phyloP scores from a whole-genome alignment of 305 asterid species.

The Solanum aculeatissimum region DNA sequence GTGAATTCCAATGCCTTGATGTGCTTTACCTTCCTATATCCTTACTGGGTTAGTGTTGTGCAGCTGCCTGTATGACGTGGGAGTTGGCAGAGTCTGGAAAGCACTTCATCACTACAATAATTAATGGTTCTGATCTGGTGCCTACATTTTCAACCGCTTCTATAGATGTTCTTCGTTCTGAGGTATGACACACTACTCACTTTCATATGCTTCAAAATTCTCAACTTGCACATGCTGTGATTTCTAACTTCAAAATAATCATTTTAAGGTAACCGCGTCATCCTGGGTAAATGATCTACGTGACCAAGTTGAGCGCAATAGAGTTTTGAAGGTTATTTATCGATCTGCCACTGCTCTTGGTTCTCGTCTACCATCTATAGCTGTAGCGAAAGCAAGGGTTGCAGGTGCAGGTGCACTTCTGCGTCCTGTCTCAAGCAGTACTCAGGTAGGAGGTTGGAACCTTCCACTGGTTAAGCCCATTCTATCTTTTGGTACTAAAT shows the following conservation, averaged over 20 bases:
- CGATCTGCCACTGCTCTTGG: slow-evolving; percentile 87
- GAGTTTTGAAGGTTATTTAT: slow-evolving; percentile 51
- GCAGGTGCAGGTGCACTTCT: slow-evolving; percentile 86
- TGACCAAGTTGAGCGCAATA: slow-evolving; percentile 73
- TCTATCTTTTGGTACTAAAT: background rate
- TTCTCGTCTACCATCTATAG: slow-evolving; percentile 74
- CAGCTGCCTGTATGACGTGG: slow-evolving; percentile 95
- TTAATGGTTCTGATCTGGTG: slow-evolving; percentile 87
- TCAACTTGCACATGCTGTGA: background rate
- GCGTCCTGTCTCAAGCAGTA: slow-evolving; percentile 82
- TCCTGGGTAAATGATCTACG: slow-evolving; percentile 86
- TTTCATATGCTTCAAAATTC: background rate
- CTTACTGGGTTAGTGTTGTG: background rate
- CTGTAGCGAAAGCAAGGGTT: slow-evolving; percentile 74
- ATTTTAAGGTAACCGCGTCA: slow-evolving; percentile 68
- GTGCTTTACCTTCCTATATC: background rate
- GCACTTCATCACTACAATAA: slow-evolving; percentile 64
- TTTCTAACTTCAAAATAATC: background rate
- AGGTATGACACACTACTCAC: slow-evolving; percentile 32
- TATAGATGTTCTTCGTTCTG: slow-evolving; percentile 77
- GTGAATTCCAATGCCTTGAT: background rate
- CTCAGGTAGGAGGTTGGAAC: slow-evolving; percentile 35
- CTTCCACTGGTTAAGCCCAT: background rate
- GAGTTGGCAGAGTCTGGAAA: slow-evolving; percentile 90
- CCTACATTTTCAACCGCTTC: slow-evolving; percentile 86